Evolutionary conservation across 345 rosid species (phyloP).

Genomic region (Salix koriyanagi): DNA sequence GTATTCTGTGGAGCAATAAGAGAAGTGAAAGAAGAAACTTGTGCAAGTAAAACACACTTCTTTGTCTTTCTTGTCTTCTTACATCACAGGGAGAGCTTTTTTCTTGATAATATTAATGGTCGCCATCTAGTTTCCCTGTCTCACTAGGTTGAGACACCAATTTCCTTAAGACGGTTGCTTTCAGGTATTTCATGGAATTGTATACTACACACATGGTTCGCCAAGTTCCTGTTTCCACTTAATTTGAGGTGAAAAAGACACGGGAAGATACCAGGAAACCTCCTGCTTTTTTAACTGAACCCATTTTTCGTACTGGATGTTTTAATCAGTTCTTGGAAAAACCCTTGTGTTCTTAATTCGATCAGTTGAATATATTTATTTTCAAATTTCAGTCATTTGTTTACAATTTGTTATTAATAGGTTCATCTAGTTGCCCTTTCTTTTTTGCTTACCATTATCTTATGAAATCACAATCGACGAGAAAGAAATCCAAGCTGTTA

Average conservation of each 20-base stretch:
- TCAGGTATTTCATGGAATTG: conserved; percentile 28
- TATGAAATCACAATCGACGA: conserved; percentile 36
- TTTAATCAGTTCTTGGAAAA: no score
- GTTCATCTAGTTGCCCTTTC: no score
- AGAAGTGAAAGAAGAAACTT: conserved; percentile 63
- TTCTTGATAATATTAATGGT: not conserved
- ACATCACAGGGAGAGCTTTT: no score
- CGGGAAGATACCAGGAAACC: not conserved
- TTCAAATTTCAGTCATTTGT: no score
- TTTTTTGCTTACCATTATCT: conserved; percentile 26
- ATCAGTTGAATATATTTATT: no score
- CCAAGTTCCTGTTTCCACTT: no score
- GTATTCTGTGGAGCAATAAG: conserved; percentile 44
- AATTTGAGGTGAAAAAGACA: not conserved
- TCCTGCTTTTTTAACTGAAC: no score
- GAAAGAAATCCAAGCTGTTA: conserved; percentile 41
- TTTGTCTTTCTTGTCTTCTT: not conserved
- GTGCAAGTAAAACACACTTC: conserved; percentile 25
- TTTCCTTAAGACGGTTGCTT: conserved; percentile 44
- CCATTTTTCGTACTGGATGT: no score
- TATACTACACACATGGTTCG: no score
- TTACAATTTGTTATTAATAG: no score
- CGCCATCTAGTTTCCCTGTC: not conserved
- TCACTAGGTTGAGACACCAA: conserved; percentile 36
- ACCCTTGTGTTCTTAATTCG: no score